Base-by-base conservation (phyloP, 164 flowering plant species). In the Sextonia rubra region DNA sequence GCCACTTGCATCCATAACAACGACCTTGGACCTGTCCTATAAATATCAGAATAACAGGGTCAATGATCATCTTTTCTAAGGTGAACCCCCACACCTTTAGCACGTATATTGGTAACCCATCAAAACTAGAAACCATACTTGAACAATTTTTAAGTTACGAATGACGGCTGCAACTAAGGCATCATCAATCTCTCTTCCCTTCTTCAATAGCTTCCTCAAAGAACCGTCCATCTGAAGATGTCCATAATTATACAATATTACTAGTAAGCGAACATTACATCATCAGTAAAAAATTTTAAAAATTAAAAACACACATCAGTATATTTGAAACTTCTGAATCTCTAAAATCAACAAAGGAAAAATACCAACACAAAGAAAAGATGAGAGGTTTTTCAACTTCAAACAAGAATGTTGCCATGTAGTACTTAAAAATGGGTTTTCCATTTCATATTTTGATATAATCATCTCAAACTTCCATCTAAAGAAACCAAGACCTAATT, bases 1-100 rank as follows among this genome's bases (percentile, higher is more conserved):
- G 75, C 99, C 99, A 81, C 91, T 90, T 76, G 83, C 91, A 89
- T 95, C 99, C 94, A 95, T 77, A 76, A 95, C 76, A 72, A 95
- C 80, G 66, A 95, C 91, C 87, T 85, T 85, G 79, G 97, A 89
- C 80, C 93, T 87, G 88, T 86, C 96, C 99, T 95, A 84, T 81
- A 88, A 72, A 69, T 64, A 49, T 77, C 52, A 78, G 63, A 79
- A 80, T 74, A 74, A 69, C 15, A 77, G 71, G 58, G 71, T 32
- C 66, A 68, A 71, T 52, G 75, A 75, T 70, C 76, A 80, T 74
- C 73, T 69, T 70, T 44, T 14, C 64, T 9, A 74, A 61, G 55
- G 47, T 32, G 44, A 17, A 75, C 69, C 20, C 15, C 60, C 60
- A 66, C 44, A 67, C 11, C 52, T 49, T 44, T 65, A 29, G 32